phyloP scores from a whole-genome alignment of 2,329 filamentous ascomycete genomes.

The Trichoderma semiorbis region DNA sequence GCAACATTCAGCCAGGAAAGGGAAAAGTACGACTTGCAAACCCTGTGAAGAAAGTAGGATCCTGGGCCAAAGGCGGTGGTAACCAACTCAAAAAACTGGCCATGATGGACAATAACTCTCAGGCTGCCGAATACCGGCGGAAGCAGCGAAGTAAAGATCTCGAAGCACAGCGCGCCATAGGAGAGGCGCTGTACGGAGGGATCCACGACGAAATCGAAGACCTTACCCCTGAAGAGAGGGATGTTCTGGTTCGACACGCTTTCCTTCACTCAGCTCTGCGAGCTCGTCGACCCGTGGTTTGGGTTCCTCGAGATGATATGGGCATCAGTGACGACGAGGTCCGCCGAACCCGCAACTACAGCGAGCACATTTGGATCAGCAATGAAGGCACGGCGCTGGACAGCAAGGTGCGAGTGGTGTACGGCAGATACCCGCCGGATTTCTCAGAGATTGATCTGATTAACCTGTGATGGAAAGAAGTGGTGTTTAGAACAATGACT shows the following conservation, averaged over 20 bases:
- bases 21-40: slow-evolving; percentile 34
- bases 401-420: slow-evolving; percentile 77
- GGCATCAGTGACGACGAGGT: slow-evolving; percentile 93
- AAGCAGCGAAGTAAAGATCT: slow-evolving; percentile 57
- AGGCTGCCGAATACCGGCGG: slow-evolving; percentile 47
- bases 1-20: slow-evolving; percentile 31
- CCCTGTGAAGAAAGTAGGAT: slow-evolving; percentile 46
- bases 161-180: slow-evolving; percentile 70
- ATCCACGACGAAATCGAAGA: slow-evolving; percentile 94
- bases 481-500: background rate
- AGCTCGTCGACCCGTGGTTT: slow-evolving; percentile 80
- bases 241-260: slow-evolving; percentile 77
- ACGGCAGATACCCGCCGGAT: slow-evolving; percentile 80
- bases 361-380: slow-evolving; percentile 83
- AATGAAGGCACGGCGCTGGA: slow-evolving; percentile 89
- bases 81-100: slow-evolving; percentile 47
- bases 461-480: slow-evolving; percentile 53
- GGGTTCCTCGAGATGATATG: slow-evolving; percentile 88
- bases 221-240: slow-evolving; percentile 82
- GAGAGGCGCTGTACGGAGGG: slow-evolving; percentile 78
- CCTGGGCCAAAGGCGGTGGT: slow-evolving; percentile 44
- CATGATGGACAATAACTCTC: slow-evolving; percentile 29
- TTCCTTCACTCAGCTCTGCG: slow-evolving; percentile 89
- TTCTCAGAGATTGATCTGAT: slow-evolving; percentile 87
- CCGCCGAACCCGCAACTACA: slow-evolving; percentile 69